These are phyloP conservation scores for Brettanomyces sp. DNA, from an alignment of 805 yeast species.

Conservation along the genomic window DNA sequence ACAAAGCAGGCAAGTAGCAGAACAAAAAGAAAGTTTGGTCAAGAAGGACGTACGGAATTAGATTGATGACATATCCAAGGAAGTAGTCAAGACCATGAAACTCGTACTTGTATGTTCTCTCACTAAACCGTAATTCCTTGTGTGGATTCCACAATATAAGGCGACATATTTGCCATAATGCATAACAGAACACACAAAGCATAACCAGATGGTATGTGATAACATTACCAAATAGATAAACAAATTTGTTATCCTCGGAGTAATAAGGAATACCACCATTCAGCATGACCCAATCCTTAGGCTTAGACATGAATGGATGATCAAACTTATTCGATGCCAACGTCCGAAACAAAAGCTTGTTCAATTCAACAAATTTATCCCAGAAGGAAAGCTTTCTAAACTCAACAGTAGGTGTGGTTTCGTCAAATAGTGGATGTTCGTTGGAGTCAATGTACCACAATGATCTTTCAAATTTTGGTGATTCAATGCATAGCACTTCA, in stretches of 20 bases:
- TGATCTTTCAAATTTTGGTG: conserved; percentile 59
- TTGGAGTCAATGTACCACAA: conserved; percentile 69
- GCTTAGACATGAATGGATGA: conserved; percentile 15
- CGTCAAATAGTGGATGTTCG: conserved; percentile 38
- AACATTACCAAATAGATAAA: conserved; percentile 60
- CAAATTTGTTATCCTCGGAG: conserved; percentile 29
- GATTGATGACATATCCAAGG: conserved; percentile 52
- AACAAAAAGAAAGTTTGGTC: conserved; percentile 32
- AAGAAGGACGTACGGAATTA: conserved; percentile 42
- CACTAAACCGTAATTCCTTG: conserved; percentile 2
- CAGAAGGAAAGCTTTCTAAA: conserved; percentile 30
- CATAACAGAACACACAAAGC: conserved; percentile 21
- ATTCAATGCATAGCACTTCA: conserved; percentile 80
- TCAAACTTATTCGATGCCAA: conserved; percentile 32
- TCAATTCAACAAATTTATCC: conserved; percentile 46
- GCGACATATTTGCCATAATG: conserved; percentile 6
- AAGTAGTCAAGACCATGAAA: conserved; percentile 26
- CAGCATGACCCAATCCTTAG: conserved; percentile 55
- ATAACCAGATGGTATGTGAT: conserved; percentile 43
- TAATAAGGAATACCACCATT: conserved; percentile 53
- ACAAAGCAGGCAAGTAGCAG: conserved; percentile 42
- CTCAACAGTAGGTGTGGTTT: conserved; percentile 24
- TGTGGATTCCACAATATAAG: conserved; percentile 15
- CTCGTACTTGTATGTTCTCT: conserved; percentile 12
- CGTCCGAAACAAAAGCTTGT: conserved; percentile 44